Evolutionary conservation across 192 early-diverging fungal genomes (phyloP), one percentile per base, ranked within the genome.

Genomic region (Backusella tuberculispora): DNA sequence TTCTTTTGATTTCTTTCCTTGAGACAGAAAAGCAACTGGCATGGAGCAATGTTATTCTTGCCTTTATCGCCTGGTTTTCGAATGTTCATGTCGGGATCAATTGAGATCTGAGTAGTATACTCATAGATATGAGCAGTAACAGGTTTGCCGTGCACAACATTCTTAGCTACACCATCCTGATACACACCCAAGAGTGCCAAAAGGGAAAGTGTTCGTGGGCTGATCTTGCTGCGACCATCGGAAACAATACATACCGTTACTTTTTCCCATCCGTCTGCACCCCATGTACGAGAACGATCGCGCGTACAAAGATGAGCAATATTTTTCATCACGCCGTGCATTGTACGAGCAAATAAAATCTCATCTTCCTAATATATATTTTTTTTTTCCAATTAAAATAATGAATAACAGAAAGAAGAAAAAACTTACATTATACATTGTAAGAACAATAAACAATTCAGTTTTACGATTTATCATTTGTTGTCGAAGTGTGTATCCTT

Each of bases 1-100:
- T 96, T 96, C 78, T 95, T 97, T 69, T 90, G 90, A 75, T 97
- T 97, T 83, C 94, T 93, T 81, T 97, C 95, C 78, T 97, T 97
- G 7, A 97, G 82, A 83, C 93, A 92, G 78, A 97, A 97, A 34
- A 97, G 79, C n/a, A 90, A 85, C 82, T 95, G 95, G 50, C 90
- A 84, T 63, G 93, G 93, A 7, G 91, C 90, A 37, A 86, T 83
- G 46, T 88, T 87, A 24, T 89, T 84, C 6, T 83, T 80, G 48
- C 89, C 91, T 53, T 53, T 53, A 53, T 53, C 50, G 9, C 41
- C 42, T 45, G 41, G 41, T 8, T 65, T 65, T 77, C 85, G 85
- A 60, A 91, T 85, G 45, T 89, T 84, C 91, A 93, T 91, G n/a
- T 91, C 91, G 17, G 89, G 80, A 53, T 93, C 93, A 41, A 94